phyloP scores from a whole-genome alignment of 305 asterid species.

The Solanum chacoense region DNA sequence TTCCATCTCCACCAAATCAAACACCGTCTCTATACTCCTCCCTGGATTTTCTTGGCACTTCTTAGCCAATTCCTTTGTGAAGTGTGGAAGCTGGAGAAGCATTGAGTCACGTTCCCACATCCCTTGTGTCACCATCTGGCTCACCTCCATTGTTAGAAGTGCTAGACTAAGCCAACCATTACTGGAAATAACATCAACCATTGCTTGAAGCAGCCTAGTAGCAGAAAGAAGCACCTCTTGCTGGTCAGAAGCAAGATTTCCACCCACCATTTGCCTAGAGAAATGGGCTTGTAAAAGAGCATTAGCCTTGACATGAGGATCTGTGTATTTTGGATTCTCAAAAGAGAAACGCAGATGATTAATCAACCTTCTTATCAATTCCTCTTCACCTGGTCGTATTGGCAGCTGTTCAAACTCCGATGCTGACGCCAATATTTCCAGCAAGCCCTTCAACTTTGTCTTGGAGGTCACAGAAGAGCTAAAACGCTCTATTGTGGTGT shows the following conservation, averaged over 20 bases:
- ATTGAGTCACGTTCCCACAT: slow-evolving; percentile 96
- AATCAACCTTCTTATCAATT: slow-evolving; percentile 61
- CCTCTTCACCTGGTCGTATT: slow-evolving; percentile 89
- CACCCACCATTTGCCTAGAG: slow-evolving; percentile 67
- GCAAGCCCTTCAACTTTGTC: slow-evolving; percentile 81
- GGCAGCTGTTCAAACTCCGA: slow-evolving; percentile 83
- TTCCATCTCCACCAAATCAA: slow-evolving; percentile 88
- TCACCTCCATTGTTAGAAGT: slow-evolving; percentile 89
- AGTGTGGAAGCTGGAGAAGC: slow-evolving; percentile 91
- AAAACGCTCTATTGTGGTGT: slow-evolving; percentile 87
- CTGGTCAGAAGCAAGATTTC: slow-evolving; percentile 73
- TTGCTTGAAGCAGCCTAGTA: slow-evolving; percentile 81
- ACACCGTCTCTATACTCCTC: slow-evolving; percentile 62
- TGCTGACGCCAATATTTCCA: slow-evolving; percentile 83
- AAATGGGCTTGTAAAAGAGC: slow-evolving; percentile 87
- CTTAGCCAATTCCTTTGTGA: slow-evolving; percentile 80
- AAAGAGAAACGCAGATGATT: slow-evolving; percentile 84
- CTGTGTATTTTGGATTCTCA: slow-evolving; percentile 57
- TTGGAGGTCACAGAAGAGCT: slow-evolving; percentile 75
- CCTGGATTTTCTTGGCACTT: slow-evolving; percentile 80
- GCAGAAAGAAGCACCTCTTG: slow-evolving; percentile 75
- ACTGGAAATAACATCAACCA: slow-evolving; percentile 97
- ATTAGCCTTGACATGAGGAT: slow-evolving; percentile 88
- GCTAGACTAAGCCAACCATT: slow-evolving; percentile 87
- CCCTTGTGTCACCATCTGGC: slow-evolving; percentile 98